Evolutionary conservation across 345 rosid species (phyloP).

Genomic region (Citrus medica): DNA sequence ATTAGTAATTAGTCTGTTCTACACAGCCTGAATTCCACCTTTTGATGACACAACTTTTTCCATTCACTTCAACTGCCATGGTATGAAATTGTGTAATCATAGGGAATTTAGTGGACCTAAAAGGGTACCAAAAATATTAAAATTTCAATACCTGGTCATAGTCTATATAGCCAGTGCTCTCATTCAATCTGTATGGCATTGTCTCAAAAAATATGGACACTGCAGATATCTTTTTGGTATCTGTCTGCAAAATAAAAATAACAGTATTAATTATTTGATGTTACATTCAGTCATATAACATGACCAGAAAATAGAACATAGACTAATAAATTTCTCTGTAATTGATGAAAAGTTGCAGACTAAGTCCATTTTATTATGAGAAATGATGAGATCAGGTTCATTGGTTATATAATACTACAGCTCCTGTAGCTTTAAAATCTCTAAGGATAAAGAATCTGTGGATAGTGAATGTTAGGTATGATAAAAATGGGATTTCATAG

Average conservation of each 20-base stretch:
- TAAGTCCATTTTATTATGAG: background rate
- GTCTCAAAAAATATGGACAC: constrained; percentile 99
- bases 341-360: background rate
- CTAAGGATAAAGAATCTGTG: background rate
- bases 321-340: background rate
- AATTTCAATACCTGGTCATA: constrained; percentile 77
- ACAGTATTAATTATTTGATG: background rate
- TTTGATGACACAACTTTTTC: background rate
- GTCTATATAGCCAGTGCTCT: constrained; percentile 94
- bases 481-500: background rate
- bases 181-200: constrained; percentile 94
- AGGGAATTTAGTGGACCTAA: background rate
- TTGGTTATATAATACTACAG: background rate
- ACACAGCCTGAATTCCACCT: background rate
- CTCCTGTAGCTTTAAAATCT: background rate
- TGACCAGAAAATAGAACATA: background rate
- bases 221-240: constrained; percentile 96
- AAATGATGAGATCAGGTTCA: background rate
- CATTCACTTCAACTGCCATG: no score
- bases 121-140: background rate
- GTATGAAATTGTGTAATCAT: background rate
- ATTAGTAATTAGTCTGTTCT: background rate
- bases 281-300: constrained; percentile 1
- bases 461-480: background rate
- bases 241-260: constrained; percentile 65